A percentile compares a stretch with the other conserved stretches of the same genome.
Evolutionary conservation across 257 asterid genomes (phyloP).

Genomic region (Solanum dulcamara): DNA sequence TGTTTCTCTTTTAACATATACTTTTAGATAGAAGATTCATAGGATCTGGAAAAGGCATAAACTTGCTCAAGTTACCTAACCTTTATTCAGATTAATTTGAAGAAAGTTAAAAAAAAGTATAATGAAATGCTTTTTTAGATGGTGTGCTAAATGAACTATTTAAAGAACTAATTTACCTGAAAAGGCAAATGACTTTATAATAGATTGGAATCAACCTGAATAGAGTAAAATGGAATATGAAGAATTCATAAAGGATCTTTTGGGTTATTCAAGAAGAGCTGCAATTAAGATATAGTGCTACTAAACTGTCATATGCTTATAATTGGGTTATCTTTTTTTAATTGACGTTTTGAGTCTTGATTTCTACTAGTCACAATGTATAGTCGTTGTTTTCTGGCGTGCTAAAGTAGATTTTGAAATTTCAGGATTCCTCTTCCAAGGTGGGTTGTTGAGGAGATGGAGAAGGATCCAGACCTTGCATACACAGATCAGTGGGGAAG

Average conservation of each 20-base stretch:
- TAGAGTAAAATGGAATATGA: not conserved
- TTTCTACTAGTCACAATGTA: not conserved
- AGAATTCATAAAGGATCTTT: not conserved
- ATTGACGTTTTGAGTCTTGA: not conserved
- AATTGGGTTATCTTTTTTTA: not conserved
- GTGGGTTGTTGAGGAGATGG: slow-evolving; percentile 82
- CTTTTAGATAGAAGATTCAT: not conserved
- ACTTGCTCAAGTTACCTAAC: too few relatives aligned
- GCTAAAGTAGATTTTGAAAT: not conserved
- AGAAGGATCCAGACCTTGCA: slow-evolving; percentile 82
- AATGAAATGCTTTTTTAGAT: not conserved
- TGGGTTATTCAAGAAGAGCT: not conserved
- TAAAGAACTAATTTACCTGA: not conserved
- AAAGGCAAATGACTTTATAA: not conserved
- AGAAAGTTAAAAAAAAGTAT: not conserved
- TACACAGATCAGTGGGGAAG: slow-evolving; percentile 97
- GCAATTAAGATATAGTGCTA: not conserved
- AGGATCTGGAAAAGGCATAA: not conserved
- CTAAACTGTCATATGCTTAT: not conserved
- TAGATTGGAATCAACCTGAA: not conserved
- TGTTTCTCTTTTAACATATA: not conserved
- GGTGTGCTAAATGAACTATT: not conserved
- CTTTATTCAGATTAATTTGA: not conserved
- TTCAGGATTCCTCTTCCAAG: slow-evolving; percentile 84
- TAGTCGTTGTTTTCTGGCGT: not conserved